Conservation (phyloP, 1,284 basidiomycete genomes). For the Trichosporon asahii region DNA sequence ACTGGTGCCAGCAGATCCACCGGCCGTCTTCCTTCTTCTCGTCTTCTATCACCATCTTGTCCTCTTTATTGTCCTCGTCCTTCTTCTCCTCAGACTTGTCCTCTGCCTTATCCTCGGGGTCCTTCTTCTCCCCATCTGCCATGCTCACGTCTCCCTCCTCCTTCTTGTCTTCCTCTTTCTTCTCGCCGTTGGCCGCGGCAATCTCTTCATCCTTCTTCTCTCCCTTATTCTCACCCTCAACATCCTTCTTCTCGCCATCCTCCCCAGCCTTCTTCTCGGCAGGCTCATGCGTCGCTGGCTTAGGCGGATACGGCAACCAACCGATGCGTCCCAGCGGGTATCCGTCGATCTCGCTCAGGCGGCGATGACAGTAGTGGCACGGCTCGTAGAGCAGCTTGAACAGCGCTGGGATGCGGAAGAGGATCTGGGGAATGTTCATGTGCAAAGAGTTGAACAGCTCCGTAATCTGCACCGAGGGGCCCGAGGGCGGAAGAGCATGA, state of each 20-base stretch:
- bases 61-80: constrained; percentile 39
- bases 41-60: neutral
- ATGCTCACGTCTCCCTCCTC: neutral
- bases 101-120: neutral
- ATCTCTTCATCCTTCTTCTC: neutral
- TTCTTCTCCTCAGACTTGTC: neutral
- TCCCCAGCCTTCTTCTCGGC: neutral
- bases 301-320: constrained; percentile 9
- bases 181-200: neutral
- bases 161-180: neutral
- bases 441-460: constrained; percentile 16
- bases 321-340: constrained; percentile 16
- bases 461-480: constrained; percentile 13
- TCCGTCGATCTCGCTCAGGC: constrained; percentile 19
- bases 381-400: constrained; percentile 7
- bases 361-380: constrained; percentile 17
- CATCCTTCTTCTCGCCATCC: neutral
- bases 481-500: constrained; percentile 21
- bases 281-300: neutral
- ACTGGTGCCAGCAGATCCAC: constrained; percentile 22
- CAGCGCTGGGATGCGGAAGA: constrained; percentile 17
- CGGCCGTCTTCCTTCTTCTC: constrained; percentile 13
- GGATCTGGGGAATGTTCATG: constrained; percentile 15
- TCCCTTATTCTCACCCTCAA: neutral
- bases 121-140: constrained; percentile 6